Evolutionary conservation across 371 early-diverging fungal genomes (phyloP), one percentile per base, ranked within the genome.

Genomic region (Saksenaea vasiformis): DNA sequence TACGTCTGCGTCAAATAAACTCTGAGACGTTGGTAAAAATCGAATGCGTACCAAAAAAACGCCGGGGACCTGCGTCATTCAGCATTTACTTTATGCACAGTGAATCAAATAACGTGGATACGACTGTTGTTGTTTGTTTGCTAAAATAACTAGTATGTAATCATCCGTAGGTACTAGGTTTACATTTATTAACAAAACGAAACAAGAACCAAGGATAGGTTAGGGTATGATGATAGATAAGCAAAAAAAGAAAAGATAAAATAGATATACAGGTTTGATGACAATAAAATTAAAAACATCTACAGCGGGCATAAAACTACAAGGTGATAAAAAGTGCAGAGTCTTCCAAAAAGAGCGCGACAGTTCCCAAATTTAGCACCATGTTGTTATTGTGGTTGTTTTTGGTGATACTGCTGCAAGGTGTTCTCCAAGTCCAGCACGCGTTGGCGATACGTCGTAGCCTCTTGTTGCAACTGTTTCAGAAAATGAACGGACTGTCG

Each of bases 401-500:
- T 47, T 47, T 47, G 51, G 51, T 22, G 51, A 22, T 66, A 66
- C 8, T 60, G 67, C n/a, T 61, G 47, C 28, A 82, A 54, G 35
- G 70, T 64, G 8, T 64, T 68, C 72, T 93, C 93, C 37, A 93
- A 79, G 67, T 95, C 93, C 63, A 80, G 83, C 57, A 89, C 85
- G 34, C 94, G 88, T 35, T 82, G 78, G 27, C 70, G 75, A 69
- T 87, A 84, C 22, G 72, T 74, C 34, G 76, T 67, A 7, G 89
- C 77, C 55, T 82, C 74, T 66, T 87, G 85, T 64, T 90, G 84
- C 56, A 93, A 71, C 44, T 86, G 77, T 22, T 88, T 86, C 68
- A 97, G 93, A 74, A 95, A 94, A 55, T 95, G 95, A 31, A 96
- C 97, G 3, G 93, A 90, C 72, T 94, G 91, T 47, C 92, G 87